Evolutionary conservation across 2,329 filamentous ascomycete genomes (phyloP).

Genomic region (Aspergillus viridinutans): DNA sequence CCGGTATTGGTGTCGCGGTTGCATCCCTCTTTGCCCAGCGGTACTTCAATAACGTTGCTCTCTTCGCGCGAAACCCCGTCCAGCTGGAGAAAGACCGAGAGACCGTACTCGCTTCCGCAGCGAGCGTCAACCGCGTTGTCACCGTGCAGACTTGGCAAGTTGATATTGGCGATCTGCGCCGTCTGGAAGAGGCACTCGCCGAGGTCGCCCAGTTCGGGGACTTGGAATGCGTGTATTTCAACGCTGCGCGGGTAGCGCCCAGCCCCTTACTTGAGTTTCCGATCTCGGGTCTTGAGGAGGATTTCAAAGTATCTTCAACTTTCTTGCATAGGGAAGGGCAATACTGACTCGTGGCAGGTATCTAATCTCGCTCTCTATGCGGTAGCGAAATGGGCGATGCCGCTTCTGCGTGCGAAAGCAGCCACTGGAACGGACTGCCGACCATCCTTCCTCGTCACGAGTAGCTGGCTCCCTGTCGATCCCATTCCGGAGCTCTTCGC

Average conservation of each 20-base stretch:
- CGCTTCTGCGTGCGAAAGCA: too few species aligned
- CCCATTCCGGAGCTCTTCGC: too few species aligned
- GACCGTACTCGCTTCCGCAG: not conserved
- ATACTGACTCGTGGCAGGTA: too few species aligned
- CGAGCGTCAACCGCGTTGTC: too few species aligned
- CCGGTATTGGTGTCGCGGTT: constrained; percentile 2
- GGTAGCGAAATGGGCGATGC: too few species aligned
- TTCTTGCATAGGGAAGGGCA: too few species aligned
- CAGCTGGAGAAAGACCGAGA: constrained; percentile 1
- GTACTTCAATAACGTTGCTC: not conserved
- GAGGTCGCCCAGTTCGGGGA: not conserved
- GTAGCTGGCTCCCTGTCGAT: too few species aligned
- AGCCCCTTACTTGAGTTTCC: constrained; percentile 2
- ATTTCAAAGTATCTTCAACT: too few species aligned
- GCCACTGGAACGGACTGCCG: too few species aligned
- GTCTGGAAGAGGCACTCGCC: not conserved
- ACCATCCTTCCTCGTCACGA: too few species aligned
- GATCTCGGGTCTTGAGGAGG: not conserved
- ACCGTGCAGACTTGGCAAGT: not conserved
- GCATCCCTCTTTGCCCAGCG: not conserved
- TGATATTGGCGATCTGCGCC: not conserved
- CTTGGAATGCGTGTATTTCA: constrained; percentile 7
- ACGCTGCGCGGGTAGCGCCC: not conserved
- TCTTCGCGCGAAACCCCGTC: not conserved
- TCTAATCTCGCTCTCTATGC: too few species aligned